Evolutionary conservation across 192 early-diverging fungal species (phyloP), one percentile per base, ranked within the genome.

Genomic region (Funneliformis geosporum): DNA sequence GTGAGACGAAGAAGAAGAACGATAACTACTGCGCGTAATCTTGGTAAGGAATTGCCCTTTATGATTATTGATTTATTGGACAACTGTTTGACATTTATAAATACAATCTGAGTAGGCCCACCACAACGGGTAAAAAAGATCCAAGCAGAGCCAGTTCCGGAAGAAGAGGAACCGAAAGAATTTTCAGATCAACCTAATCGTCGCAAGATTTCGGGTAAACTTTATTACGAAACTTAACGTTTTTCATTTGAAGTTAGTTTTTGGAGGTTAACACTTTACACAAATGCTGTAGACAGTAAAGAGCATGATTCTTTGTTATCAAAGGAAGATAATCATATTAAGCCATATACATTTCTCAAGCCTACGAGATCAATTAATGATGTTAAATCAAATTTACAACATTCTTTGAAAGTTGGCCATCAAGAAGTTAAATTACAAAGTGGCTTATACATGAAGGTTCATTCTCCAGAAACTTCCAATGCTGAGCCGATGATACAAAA

Each of bases 121-220:
- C 67, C 67, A 18, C 28, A 69, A 40, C 42, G 67, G 42, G 39
- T 69, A 42, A 69, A 69, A 43, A 69, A 55, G 16, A 55, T 42
- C 43, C 33, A 69, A 16, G 40, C 39, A 21, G 66, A 69, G 8
- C 21, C 39, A 21, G 38, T 40, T 42, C 67, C 16, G 42, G 38
- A 69, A 69, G 67, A 69, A 42, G 40, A 69, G 28, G 38, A 42
- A n/a, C 21, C 21, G 10, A 33, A 40, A 25, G 38, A 40, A 21
- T 10, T 43, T 43, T n/a, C 1, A 23, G 33, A 12, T 18, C 39
- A 69, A 43, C 38, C 16, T 21, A n/a, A n/a, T 43, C 28, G 67
- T 21, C 42, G 21, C 18, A 38, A 69, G 42, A 14, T 21, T 18
- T 68, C 66, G 42, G 66, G 66, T 68, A 68, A 68, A 8, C 1